Evolutionary conservation across 2,329 filamentous ascomycete genomes (phyloP).

Genomic region (Metarhizium anisopliae): DNA sequence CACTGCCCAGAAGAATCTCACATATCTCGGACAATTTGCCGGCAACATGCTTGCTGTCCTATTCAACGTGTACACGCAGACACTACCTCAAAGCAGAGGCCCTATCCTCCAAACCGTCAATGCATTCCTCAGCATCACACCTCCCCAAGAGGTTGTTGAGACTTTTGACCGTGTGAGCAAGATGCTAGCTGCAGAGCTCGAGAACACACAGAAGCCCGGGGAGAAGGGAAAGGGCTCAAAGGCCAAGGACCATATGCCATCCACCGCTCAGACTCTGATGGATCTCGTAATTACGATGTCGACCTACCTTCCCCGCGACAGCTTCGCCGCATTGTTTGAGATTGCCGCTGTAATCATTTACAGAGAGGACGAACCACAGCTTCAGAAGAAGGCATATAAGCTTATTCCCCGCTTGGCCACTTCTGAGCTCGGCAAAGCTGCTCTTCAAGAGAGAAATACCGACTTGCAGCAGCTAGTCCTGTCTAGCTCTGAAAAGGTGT

Average conservation of each 20-base stretch:
- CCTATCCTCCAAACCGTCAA: slow-evolving; percentile 93
- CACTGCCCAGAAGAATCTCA: slow-evolving; percentile 68
- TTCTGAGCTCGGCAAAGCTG: slow-evolving; percentile 67
- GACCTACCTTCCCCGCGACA: slow-evolving; percentile 80
- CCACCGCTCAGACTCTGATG: slow-evolving; percentile 90
- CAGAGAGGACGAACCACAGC: slow-evolving; percentile 74
- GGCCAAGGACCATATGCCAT: slow-evolving; percentile 69
- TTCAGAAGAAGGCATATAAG: slow-evolving; percentile 99
- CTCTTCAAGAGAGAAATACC: slow-evolving; percentile 62
- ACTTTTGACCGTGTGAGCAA: slow-evolving; percentile 82
- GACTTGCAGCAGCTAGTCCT: slow-evolving; percentile 81
- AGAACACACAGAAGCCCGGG: slow-evolving; percentile 37
- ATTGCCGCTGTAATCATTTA: slow-evolving; percentile 78
- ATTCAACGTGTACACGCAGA: slow-evolving; percentile 99
- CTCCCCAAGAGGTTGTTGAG: slow-evolving; percentile 66
- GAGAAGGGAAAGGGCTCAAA: slow-evolving; percentile 57
- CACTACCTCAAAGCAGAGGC: slow-evolving; percentile 81
- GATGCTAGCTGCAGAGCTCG: slow-evolving; percentile 69
- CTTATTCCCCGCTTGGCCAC: slow-evolving; percentile 84
- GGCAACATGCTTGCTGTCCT: slow-evolving; percentile 88
- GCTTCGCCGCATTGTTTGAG: slow-evolving; percentile 76
- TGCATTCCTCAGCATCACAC: slow-evolving; percentile 82
- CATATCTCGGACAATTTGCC: slow-evolving; percentile 70
- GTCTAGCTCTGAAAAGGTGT: slow-evolving; percentile 72
- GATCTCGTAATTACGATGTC: slow-evolving; percentile 95